A percentile compares a stretch with the other conserved stretches of the same genome.
Evolutionary conservation across 1,139 yeast species (phyloP).

Genomic region (Yamadazyma buinensis): DNA sequence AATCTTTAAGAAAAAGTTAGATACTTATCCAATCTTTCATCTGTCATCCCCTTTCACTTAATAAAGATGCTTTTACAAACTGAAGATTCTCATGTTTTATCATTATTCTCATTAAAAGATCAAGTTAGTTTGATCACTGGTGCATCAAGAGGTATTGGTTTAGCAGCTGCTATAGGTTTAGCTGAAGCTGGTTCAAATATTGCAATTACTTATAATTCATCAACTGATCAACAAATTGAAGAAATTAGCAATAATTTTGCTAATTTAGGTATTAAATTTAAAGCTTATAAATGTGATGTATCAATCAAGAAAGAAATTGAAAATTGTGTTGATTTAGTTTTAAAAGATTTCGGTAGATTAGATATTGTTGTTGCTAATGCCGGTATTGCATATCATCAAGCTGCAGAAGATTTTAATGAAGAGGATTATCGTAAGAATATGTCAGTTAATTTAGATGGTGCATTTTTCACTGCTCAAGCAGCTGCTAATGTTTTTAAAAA

Average conservation of each 20-base stretch:
- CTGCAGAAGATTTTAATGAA: constrained; percentile 31
- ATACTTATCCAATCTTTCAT: no score
- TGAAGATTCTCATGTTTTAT: constrained; percentile 11
- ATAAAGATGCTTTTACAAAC: constrained; percentile 14
- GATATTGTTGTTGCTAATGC: constrained; percentile 19
- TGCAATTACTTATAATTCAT: constrained; percentile 24
- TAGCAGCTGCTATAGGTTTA: constrained; percentile 32
- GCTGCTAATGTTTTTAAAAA: constrained; percentile 47
- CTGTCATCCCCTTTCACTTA: no score
- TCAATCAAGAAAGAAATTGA: constrained; percentile 19
- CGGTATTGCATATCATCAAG: constrained; percentile 16
- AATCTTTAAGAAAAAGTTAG: no score
- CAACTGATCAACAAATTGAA: constrained; percentile 30
- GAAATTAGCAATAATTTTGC: constrained; percentile 16
- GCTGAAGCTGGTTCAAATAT: constrained; percentile 31
- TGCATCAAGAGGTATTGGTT: constrained; percentile 35
- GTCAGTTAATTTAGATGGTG: constrained; percentile 62
- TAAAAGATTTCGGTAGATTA: constrained; percentile 15
- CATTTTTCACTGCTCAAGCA: constrained; percentile 54
- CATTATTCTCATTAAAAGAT: constrained; percentile 28
- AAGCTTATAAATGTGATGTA: constrained; percentile 19
- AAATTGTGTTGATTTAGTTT: constrained; percentile 11
- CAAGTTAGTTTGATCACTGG: constrained; percentile 33
- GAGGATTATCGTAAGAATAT: constrained; percentile 47
- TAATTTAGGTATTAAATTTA: constrained; percentile 16